Evolutionary conservation across 1,284 basidiomycete genomes (phyloP).

Genomic region (Trichosporon asahii): DNA sequence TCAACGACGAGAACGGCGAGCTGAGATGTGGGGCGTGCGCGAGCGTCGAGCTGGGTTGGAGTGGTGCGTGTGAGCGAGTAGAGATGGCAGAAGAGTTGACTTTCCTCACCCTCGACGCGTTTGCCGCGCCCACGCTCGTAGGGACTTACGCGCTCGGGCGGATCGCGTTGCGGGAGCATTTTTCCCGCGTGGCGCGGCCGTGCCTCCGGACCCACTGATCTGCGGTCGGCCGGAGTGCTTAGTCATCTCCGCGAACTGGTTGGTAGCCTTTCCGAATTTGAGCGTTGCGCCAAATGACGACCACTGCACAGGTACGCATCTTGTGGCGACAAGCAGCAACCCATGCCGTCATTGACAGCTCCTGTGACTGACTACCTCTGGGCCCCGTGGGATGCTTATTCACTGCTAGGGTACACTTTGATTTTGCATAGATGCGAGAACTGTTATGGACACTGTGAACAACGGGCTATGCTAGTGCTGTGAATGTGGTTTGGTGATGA

Average conservation of each 20-base stretch:
- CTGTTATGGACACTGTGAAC: background rate
- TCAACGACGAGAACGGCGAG: background rate
- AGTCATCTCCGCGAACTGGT: background rate
- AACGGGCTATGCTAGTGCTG: conserved; percentile 2
- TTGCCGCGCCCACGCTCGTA: background rate
- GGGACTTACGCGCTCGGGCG: background rate
- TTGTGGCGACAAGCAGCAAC: background rate
- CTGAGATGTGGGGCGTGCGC: too few species aligned
- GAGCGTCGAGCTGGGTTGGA: too few species aligned
- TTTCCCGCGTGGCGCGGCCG: background rate
- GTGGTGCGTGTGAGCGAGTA: background rate
- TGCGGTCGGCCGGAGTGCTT: background rate
- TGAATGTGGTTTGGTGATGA: background rate
- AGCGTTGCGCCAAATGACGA: conserved; percentile 8
- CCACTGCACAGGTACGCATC: background rate
- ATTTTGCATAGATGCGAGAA: conserved; percentile 3
- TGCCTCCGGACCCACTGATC: background rate
- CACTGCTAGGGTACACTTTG: background rate
- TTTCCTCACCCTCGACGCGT: conserved; percentile 1
- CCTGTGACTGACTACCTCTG: background rate
- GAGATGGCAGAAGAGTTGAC: background rate
- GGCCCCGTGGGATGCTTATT: background rate
- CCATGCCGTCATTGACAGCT: background rate
- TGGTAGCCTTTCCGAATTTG: background rate
- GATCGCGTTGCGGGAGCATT: conserved; percentile 8